A percentile compares a stretch with the other conserved stretches of the same genome.
Conservation (phyloP, 2,329 filamentous ascomycete species). For the Myriosclerotinia scirpicola region DNA sequence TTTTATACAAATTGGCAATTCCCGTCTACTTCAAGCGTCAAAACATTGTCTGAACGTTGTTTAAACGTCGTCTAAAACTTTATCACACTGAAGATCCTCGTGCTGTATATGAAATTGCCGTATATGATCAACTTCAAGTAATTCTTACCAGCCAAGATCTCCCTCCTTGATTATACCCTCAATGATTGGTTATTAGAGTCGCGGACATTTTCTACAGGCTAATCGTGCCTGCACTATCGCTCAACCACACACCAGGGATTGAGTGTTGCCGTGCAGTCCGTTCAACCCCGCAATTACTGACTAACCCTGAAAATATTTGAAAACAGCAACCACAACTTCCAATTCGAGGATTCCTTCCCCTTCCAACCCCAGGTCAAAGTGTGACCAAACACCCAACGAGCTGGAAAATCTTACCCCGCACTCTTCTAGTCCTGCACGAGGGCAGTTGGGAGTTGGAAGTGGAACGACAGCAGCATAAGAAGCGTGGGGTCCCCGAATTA, state of each 20-base stretch:
- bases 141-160: background rate
- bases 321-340: conserved; percentile 16
- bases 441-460: conserved; percentile 5
- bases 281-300: conserved; percentile 22
- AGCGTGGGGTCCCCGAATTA: conserved; percentile 21
- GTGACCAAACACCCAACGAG: conserved; percentile 22
- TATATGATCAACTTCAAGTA: conserved; percentile 11
- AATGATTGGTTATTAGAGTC: conserved; percentile 1
- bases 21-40: conserved; percentile 1
- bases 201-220: background rate
- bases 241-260: conserved; percentile 12
- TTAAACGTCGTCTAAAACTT: background rate
- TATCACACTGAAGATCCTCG: conserved; percentile 13
- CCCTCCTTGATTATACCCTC: background rate
- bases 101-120: background rate
- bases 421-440: conserved; percentile 19
- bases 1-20: conserved; percentile 10
- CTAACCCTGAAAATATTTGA: conserved; percentile 24
- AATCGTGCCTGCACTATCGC: conserved; percentile 3
- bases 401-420: conserved; percentile 23
- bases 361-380: conserved; percentile 14
- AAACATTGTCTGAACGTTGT: background rate
- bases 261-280: conserved; percentile 18
- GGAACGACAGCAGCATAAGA: conserved; percentile 22
- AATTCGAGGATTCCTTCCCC: conserved; percentile 24